Conservation (phyloP, 768 basidiomycete genomes). For the Omphalotus guepiniiformis region DNA sequence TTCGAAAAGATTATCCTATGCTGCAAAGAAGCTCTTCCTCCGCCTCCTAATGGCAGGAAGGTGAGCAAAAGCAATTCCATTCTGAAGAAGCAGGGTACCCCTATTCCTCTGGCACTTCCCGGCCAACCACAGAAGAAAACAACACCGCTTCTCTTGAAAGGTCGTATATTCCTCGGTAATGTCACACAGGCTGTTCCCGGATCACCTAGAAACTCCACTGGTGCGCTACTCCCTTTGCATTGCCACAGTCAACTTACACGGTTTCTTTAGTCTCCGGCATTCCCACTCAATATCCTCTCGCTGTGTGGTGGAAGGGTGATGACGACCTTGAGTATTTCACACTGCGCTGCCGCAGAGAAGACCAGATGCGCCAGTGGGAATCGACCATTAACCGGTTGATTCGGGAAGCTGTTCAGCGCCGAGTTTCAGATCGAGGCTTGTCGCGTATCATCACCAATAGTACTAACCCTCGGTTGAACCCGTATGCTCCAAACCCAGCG, state of each 20-base stretch:
- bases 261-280: slow-evolving; percentile 37
- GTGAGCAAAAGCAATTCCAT: slow-evolving; percentile 82
- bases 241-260: slow-evolving; percentile 3
- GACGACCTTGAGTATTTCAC: slow-evolving; percentile 93
- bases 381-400: slow-evolving; percentile 85
- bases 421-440: slow-evolving; percentile 61
- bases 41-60: slow-evolving; percentile 60
- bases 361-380: slow-evolving; percentile 93
- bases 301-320: slow-evolving; percentile 94
- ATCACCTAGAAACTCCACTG: slow-evolving; percentile 46
- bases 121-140: slow-evolving; percentile 67
- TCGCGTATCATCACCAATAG: slow-evolving; percentile 50
- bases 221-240: slow-evolving; percentile 38
- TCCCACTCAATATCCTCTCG: slow-evolving; percentile 68
- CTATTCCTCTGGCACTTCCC: slow-evolving; percentile 43
- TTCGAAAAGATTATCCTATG: slow-evolving; percentile 99
- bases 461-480: slow-evolving; percentile 31
- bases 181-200: slow-evolving; percentile 78
- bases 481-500: background rate
- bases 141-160: slow-evolving; percentile 85
- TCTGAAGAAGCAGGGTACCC: slow-evolving; percentile 72
- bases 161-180: slow-evolving; percentile 95
- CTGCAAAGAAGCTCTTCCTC: slow-evolving; percentile 83
- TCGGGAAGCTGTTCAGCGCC: slow-evolving; percentile 64
- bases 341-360: slow-evolving; percentile 87